Base-by-base conservation (phyloP, 31 red algal species). In the Bonnemaisonia californica region DNA sequence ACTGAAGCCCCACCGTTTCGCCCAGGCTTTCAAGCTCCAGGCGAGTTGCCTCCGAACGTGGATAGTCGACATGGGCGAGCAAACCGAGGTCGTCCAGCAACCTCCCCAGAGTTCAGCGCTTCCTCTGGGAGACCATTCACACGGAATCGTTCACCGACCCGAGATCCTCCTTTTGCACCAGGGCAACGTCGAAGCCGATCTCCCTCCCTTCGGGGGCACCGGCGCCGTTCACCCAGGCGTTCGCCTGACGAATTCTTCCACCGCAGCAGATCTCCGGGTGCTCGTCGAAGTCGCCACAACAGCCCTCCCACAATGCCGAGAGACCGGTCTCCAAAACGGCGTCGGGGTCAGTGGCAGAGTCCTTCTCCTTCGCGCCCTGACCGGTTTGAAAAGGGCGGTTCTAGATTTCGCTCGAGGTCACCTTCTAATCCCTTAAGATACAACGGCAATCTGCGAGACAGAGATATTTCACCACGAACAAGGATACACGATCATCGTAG, bases 271-370 rank as follows among this genome's bases (percentile, higher is more conserved):
- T 62, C 59, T 31, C 59, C 59, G 9, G 59, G 59, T 29, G 69
- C 41, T 16, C 69, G 69, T 73, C 69, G 69, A 18, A 22, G 39
- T 24, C 36, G 69, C 38, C 23, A 27, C 51, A 21, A 41, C n/a
- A 68, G 63, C 51, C 41, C 69, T 19, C 31, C 40, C 4, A 26
- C 31, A 3, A 22, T n/a, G 21, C 18, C n/a, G 3, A 51, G 69
- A 31, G 69, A 12, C 41, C 41, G 39, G 69, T 54, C 31, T 22
- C 31, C 22, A 41, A 27, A 36, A 27, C 29, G 63, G 36, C 30
- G 35, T 5, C 27, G 36, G 5, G 30, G 31, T 16, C 63, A 36
- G 36, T 36, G 29, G 63, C 30, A 68, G 9, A 0, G 63, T 32
- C 35, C 63, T 30, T 29, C 57, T 29, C 63, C 63, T 4, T 34